Evolutionary conservation across 2,329 filamentous ascomycete genomes (phyloP), one percentile per base, ranked within the genome.

Genomic region (Alternaria consortialis): DNA sequence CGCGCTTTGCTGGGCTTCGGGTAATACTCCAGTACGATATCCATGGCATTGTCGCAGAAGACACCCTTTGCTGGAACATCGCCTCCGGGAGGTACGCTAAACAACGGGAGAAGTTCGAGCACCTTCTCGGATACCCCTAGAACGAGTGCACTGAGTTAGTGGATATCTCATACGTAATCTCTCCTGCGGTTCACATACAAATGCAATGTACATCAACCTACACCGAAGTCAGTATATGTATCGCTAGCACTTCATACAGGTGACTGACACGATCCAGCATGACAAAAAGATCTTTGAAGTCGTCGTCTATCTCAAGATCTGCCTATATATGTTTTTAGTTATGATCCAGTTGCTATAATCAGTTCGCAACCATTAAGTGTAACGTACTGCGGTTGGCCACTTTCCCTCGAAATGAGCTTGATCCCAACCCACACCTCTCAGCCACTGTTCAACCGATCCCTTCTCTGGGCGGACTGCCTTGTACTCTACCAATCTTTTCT

Each of bases 21-120:
- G 80, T 87, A 89, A 17, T 86, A 68, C 2, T 81, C 77, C 58
- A 82, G 80, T 36, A 90, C 82, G 52, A 89, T 75, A 43, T 89
- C 86, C 85, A 91, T 90, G 25, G 89, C 89, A 70, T 91, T 91
- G 75, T 92, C 89, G 71, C 90, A 92, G 67, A 91, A 91, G 9
- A 91, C 88, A 42, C 90, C 89, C 69, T 84, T 82, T 0, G 87
- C 87, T 0, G 89, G 88, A 11, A 91, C 84, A 60, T 90, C 87
- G 2, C 90, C 90, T 11, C 89, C 89, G 1, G 88, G 87, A 1
- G 88, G 87, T 2, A 88, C 74, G 8, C 84, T 72, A 42, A 81
- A 80, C 1, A 79, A 68, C 0, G 88, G 85, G 6, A 92, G 83
- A 2, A 91, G 81, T 48, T 84, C 78, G 2, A 91, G 81, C 2